Conservation (phyloP, 768 basidiomycete genomes). For the Pleurotus cornucopiae region DNA sequence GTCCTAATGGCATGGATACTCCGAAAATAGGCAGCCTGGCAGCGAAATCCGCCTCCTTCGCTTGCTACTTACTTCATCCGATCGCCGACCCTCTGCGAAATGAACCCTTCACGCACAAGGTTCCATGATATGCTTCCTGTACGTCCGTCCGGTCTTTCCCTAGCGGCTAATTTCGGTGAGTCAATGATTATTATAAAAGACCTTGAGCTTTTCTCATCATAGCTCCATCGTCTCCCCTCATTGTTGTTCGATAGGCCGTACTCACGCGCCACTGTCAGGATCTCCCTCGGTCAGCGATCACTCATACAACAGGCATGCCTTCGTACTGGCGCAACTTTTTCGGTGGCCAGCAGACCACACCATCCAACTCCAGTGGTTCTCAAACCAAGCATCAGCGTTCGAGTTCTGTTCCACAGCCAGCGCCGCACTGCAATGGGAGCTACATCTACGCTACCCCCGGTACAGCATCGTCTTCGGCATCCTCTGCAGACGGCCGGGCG, state of each 20-base stretch:
- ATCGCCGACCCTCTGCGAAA: conserved; percentile 2
- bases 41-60: neutral
- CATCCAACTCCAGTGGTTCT: conserved; percentile 17
- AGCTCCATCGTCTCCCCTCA: conserved; percentile 3
- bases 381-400: conserved; percentile 41
- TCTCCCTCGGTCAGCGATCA: neutral
- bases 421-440: conserved; percentile 23
- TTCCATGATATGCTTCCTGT: conserved; percentile 5
- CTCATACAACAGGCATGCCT: conserved; percentile 30
- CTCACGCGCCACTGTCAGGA: neutral
- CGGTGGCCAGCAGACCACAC: conserved; percentile 13
- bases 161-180: conserved; percentile 1
- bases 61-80: conserved; percentile 3
- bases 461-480: conserved; percentile 28
- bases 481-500: conserved; percentile 29
- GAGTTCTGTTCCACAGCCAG: conserved; percentile 28
- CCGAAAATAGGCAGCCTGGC: neutral
- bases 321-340: conserved; percentile 41
- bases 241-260: neutral
- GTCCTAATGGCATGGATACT: neutral
- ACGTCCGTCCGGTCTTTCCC: conserved; percentile 7
- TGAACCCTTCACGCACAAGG: conserved; percentile 1
- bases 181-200: conserved; percentile 7
- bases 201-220: neutral
- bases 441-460: conserved; percentile 36